A percentile compares a stretch with the other conserved stretches of the same genome.
These are phyloP conservation scores for Zizania palustris DNA, from an alignment of 202 grass and related monocot genomes.

Conservation along the genomic window DNA sequence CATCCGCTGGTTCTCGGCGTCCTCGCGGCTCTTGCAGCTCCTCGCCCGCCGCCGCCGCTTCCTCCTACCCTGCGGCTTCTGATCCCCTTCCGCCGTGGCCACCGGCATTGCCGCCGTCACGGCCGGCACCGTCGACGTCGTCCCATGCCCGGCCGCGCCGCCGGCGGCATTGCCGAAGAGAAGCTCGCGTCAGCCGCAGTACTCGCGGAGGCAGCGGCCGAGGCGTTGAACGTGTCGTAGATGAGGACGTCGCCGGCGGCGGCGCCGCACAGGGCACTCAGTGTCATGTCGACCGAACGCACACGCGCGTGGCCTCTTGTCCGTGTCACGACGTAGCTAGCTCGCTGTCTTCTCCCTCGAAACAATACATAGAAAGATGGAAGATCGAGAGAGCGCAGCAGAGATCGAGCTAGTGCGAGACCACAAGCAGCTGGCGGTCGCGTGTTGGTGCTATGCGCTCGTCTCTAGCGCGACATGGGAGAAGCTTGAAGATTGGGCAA, in stretches of 20 bases:
- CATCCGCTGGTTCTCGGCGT: too few relatives aligned
- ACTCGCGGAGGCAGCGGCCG: constrained; percentile 45
- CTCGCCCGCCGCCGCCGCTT: too few relatives aligned
- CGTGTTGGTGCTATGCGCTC: constrained; percentile 30
- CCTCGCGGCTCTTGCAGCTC: too few relatives aligned
- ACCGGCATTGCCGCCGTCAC: too few relatives aligned
- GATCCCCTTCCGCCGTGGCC: too few relatives aligned
- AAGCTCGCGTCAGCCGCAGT: constrained; percentile 23
- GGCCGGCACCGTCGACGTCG: neutral
- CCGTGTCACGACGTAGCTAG: neutral
- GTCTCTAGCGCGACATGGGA: constrained; percentile 41
- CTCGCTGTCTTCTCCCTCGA: neutral
- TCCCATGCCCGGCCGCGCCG: neutral
- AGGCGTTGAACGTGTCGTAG: constrained; percentile 86
- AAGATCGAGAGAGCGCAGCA: neutral
- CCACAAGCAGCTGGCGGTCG: constrained; percentile 9
- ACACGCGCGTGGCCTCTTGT: neutral
- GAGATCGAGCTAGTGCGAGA: neutral
- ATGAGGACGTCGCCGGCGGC: constrained; percentile 58
- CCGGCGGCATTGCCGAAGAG: constrained; percentile 34
- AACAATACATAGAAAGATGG: constrained; percentile 3
- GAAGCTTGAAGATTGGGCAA: constrained; percentile 32
- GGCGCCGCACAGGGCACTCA: constrained; percentile 58
- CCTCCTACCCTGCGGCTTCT: too few relatives aligned
- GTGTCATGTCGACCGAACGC: constrained; percentile 48